Evolutionary conservation across 345 rosid genomes (phyloP).

Genomic region (Clarkia xantiana): DNA sequence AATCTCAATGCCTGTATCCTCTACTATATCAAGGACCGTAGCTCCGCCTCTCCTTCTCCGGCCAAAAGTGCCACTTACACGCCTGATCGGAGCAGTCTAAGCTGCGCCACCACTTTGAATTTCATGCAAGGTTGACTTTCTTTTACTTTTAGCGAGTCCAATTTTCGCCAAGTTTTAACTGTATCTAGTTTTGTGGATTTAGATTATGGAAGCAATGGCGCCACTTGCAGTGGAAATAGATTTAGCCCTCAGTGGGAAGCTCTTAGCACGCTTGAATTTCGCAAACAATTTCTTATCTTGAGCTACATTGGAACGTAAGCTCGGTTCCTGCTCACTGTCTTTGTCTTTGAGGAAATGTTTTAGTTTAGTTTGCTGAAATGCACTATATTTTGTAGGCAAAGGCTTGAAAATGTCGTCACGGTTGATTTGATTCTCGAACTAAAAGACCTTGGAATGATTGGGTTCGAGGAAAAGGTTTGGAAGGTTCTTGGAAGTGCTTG

Average conservation of each 20-base stretch:
- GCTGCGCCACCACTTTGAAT: too few species aligned
- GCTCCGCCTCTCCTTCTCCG: neutral
- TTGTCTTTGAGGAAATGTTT: neutral
- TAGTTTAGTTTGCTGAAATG: neutral
- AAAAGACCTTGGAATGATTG: slow-evolving; percentile 29
- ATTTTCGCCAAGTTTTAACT: too few species aligned
- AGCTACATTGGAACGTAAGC: slow-evolving; percentile 53
- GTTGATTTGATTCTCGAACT: slow-evolving; percentile 25
- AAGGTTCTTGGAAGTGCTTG: neutral
- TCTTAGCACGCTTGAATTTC: slow-evolving; percentile 46
- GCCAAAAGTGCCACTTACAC: neutral
- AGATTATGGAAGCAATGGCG: neutral
- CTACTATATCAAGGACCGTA: neutral
- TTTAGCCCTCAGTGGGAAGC: slow-evolving; percentile 13
- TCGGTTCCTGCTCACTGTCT: neutral
- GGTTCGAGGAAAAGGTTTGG: slow-evolving; percentile 44
- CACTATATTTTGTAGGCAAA: slow-evolving; percentile 13
- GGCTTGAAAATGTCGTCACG: slow-evolving; percentile 18
- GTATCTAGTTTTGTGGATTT: neutral
- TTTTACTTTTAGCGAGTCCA: too few species aligned
- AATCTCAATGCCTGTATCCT: slow-evolving; percentile 14
- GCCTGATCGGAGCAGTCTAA: too few species aligned
- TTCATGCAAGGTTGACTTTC: too few species aligned
- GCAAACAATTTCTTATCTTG: slow-evolving; percentile 43
- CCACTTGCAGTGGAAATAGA: neutral